Evolutionary conservation across 495 filamentous ascomycete genomes (phyloP), one percentile per base, ranked within the genome.

Genomic region (Letharia columbiana): DNA sequence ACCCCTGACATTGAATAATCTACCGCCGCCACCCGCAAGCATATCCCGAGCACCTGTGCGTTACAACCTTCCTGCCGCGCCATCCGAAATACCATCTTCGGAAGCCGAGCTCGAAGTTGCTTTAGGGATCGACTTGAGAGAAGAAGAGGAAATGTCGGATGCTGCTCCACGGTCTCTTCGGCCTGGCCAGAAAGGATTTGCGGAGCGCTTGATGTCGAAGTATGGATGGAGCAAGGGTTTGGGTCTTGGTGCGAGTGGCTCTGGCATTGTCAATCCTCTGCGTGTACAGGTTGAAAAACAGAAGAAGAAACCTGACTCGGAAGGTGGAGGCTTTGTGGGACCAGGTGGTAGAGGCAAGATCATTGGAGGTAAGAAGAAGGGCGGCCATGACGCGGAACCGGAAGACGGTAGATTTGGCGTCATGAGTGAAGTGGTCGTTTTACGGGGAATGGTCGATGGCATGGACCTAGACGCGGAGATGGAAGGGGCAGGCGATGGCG

Each of bases 31-130:
- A 67, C 81, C 61, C 40, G 78, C 80, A 47, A 87, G 83, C 18
- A 96, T 97, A 70, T 93, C 91, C 59, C 87, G 90, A 45, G 90
- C 89, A 7, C 92, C 93, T 2, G 89, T 98, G 60, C 89, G 89
- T 62, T 97, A 96, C 75, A 81, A 84, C 47, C 78, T 88, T 20
- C 86, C 88, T 11, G 75, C 86, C 11, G 76, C 86, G 8, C 78
- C 86, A 20, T 75, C 79, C 44, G 83, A 86, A 49, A 76, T 85
- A 13, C 82, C 85, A 6, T 75, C 77, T 17, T 78, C 84, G 1
- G 83, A 86, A 71, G 81, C 79, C 9, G 82, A 86, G 56, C 74
- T 85, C 4, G 80, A 79, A 65, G 79, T 82, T 41, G 78, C 79
- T 7, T 69, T 86, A 40, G 75, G 75, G 47, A 28, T 37, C 31